These are phyloP conservation scores for Proliferodiscus dingleyae DNA, from an alignment of 2,329 filamentous ascomycete genomes.

Conservation along the genomic window DNA sequence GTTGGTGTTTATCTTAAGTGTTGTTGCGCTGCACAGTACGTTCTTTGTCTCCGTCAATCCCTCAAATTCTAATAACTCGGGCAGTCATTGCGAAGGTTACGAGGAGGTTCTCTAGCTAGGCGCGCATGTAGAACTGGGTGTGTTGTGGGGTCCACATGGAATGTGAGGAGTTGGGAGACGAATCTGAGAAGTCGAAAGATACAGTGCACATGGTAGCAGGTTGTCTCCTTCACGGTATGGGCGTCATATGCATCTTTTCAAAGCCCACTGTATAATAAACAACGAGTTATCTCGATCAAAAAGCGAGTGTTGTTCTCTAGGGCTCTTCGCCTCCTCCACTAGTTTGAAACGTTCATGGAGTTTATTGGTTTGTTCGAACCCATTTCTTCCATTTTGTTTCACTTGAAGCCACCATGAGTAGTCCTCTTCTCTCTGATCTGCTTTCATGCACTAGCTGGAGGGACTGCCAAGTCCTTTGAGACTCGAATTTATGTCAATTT, in stretches of 20 bases:
- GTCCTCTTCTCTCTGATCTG: too few species aligned
- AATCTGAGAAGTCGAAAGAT: background rate
- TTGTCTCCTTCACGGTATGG: slow-evolving; percentile 2
- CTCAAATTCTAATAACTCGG: slow-evolving; percentile 1
- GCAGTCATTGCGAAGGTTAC: slow-evolving; percentile 93
- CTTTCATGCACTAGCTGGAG: too few species aligned
- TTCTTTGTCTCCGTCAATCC: slow-evolving; percentile 20
- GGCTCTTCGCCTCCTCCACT: background rate
- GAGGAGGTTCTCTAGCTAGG: slow-evolving; percentile 64
- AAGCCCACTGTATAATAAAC: slow-evolving; percentile 7
- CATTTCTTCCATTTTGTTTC: too few species aligned
- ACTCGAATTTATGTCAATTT: too few species aligned
- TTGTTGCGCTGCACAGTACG: slow-evolving; percentile 95
- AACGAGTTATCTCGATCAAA: slow-evolving; percentile 8
- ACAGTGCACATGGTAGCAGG: slow-evolving; percentile 1
- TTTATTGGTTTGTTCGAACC: too few species aligned
- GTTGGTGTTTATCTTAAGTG: slow-evolving; percentile 97
- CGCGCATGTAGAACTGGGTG: background rate
- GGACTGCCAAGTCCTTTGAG: too few species aligned
- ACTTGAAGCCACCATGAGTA: too few species aligned
- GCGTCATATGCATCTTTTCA: slow-evolving; percentile 2
- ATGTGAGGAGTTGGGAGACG: background rate
- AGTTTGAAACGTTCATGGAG: too few species aligned
- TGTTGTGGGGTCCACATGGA: background rate
- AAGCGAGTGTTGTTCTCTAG: background rate